Conservation (phyloP, 768 basidiomycete genomes). For the Lactifluus volemus region DNA sequence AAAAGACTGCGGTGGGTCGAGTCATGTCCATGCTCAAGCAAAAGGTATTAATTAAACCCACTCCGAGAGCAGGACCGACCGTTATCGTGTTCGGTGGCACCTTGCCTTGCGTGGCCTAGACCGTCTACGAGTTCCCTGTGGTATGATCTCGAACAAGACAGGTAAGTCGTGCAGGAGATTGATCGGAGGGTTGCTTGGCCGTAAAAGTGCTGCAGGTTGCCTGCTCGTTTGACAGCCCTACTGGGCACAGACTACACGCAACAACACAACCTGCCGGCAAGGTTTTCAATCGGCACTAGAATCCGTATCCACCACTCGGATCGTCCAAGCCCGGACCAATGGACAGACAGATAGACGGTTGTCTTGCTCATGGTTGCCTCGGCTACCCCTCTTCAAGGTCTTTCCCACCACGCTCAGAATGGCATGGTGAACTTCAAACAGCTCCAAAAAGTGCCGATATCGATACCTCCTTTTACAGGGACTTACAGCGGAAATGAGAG, state of each 20-base stretch:
- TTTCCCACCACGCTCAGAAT: background rate
- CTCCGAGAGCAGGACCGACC: background rate
- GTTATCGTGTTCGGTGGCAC: background rate
- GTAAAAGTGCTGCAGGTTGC: background rate
- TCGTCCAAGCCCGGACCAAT: slow-evolving; percentile 1
- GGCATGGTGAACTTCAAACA: background rate
- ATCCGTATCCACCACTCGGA: background rate
- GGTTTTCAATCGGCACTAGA: slow-evolving; percentile 9
- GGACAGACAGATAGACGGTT: background rate
- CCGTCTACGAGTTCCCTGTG: background rate
- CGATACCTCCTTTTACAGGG: background rate
- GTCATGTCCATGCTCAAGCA: slow-evolving; percentile 22
- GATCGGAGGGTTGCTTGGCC: slow-evolving; percentile 11
- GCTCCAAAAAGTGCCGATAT: slow-evolving; percentile 5
- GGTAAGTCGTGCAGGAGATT: slow-evolving; percentile 4
- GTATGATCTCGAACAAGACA: slow-evolving; percentile 1
- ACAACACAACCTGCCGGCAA: slow-evolving; percentile 7
- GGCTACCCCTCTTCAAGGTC: slow-evolving; percentile 4
- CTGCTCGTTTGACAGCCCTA: slow-evolving; percentile 6
- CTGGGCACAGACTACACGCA: slow-evolving; percentile 2
- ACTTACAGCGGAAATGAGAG: slow-evolving; percentile 10
- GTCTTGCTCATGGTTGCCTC: background rate
- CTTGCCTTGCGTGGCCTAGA: slow-evolving; percentile 2
- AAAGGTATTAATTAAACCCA: slow-evolving; percentile 31
- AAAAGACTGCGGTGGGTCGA: background rate